phyloP scores from a whole-genome alignment of 768 basidiomycete genomes.

The Panellus pusillus region DNA sequence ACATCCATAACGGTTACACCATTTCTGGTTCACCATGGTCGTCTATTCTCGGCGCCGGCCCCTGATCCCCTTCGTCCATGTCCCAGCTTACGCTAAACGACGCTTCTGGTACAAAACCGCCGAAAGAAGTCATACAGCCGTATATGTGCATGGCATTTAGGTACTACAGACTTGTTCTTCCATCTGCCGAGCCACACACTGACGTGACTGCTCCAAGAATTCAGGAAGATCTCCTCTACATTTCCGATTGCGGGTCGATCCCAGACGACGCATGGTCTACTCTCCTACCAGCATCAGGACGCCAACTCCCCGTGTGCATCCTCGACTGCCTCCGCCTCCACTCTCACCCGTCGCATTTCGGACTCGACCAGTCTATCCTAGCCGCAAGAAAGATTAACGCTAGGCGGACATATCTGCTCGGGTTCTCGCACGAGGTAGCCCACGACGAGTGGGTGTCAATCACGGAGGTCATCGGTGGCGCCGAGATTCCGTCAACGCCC shows the following conservation, averaged over 20 bases:
- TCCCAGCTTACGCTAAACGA: slow-evolving; percentile 19
- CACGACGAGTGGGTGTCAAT: slow-evolving; percentile 79
- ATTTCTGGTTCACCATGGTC: slow-evolving; percentile 76
- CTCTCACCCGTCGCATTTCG: slow-evolving; percentile 78
- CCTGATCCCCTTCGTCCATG: slow-evolving; percentile 41
- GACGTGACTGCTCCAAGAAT: slow-evolving; percentile 62
- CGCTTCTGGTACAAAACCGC: neutral
- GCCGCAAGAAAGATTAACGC: slow-evolving; percentile 60
- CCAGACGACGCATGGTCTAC: slow-evolving; percentile 66
- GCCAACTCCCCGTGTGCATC: slow-evolving; percentile 56
- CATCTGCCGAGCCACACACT: slow-evolving; percentile 35
- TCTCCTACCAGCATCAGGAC: slow-evolving; percentile 36
- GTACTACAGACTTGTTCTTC: neutral
- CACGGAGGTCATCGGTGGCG: slow-evolving; percentile 48
- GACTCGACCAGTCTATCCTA: slow-evolving; percentile 60
- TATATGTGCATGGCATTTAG: slow-evolving; percentile 68
- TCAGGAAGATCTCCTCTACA: slow-evolving; percentile 66
- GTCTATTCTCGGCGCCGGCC: slow-evolving; percentile 50
- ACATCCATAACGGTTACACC: slow-evolving; percentile 67
- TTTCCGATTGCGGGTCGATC: slow-evolving; percentile 82
- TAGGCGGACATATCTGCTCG: slow-evolving; percentile 65
- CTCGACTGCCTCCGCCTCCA: slow-evolving; percentile 74
- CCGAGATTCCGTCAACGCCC: slow-evolving; percentile 22
- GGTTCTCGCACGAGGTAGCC: slow-evolving; percentile 73
- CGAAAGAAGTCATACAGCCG: slow-evolving; percentile 43